phyloP scores from a whole-genome alignment of 306 rosid species.

The Pterocarpus macrocarpus region DNA sequence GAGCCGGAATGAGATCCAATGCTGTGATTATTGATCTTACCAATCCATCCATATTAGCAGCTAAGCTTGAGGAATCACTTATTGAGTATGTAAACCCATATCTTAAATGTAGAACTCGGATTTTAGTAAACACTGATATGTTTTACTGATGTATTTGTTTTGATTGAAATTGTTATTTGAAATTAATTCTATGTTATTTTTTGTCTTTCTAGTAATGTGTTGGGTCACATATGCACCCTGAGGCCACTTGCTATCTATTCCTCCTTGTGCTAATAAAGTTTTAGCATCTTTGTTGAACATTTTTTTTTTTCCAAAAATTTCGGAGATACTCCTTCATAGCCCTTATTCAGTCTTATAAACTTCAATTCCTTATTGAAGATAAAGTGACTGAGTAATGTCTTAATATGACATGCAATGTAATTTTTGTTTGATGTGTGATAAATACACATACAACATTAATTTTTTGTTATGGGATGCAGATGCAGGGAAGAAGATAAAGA shows the following conservation, averaged over 20 bases:
- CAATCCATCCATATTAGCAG: conserved; percentile 73
- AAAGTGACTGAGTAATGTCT: conserved; percentile 26
- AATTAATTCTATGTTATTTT: conserved; percentile 2
- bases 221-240: conserved; percentile 2
- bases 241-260: conserved; percentile 27
- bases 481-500: conserved; percentile 97
- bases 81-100: conserved; percentile 74
- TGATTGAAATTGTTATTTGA: conserved; percentile 14
- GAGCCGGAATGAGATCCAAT: conserved; percentile 92
- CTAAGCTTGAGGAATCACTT: conserved; percentile 93
- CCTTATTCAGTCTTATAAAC: neutral
- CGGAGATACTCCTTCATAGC: conserved; percentile 4
- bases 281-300: conserved; percentile 15
- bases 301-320: conserved; percentile 31
- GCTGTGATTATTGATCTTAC: conserved; percentile 92
- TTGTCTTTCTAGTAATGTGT: neutral
- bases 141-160: conserved; percentile 4
- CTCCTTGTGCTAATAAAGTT: conserved; percentile 26
- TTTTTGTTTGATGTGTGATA: conserved; percentile 20
- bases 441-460: conserved; percentile 12
- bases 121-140: conserved; percentile 15
- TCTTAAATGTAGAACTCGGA: conserved; percentile 36
- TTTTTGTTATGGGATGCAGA: conserved; percentile 62
- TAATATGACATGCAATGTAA: conserved; percentile 24
- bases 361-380: conserved; percentile 19